Percentiles rank a stretch among this genome's conserved stretches.
These are phyloP conservation scores for Zelonia costaricensis DNA, from an alignment of 208 protist species.

Conservation along the genomic window DNA sequence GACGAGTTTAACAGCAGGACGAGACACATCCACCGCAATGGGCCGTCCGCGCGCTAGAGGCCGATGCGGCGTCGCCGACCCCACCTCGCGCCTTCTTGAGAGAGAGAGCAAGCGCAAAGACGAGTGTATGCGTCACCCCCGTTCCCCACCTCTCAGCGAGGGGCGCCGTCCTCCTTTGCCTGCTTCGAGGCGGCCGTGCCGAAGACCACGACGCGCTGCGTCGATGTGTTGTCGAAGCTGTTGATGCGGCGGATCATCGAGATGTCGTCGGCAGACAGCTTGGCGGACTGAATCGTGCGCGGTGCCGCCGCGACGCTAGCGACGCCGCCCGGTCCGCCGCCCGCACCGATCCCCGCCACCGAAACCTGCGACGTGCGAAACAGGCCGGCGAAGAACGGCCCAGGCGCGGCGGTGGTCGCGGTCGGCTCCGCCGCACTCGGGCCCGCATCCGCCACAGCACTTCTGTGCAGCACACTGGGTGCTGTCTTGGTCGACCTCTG, in stretches of 20 bases:
- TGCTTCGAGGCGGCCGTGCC: slow-evolving; percentile 28
- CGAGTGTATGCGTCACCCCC: too few species aligned
- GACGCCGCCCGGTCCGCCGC: background rate
- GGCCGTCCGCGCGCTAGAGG: too few species aligned
- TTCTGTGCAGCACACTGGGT: background rate
- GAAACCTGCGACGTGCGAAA: background rate
- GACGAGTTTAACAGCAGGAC: too few species aligned
- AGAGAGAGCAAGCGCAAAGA: too few species aligned
- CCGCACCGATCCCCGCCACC: background rate
- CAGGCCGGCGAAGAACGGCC: background rate
- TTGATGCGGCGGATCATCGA: slow-evolving; percentile 83
- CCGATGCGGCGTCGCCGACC: too few species aligned
- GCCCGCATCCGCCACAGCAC: background rate
- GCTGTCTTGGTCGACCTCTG: background rate
- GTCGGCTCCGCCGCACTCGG: background rate
- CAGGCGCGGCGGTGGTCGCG: background rate
- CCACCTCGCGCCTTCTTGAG: too few species aligned
- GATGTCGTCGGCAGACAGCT: slow-evolving; percentile 63
- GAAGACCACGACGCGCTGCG: slow-evolving; percentile 78
- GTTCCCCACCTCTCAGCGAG: too few species aligned
- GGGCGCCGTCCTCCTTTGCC: slow-evolving; percentile 4
- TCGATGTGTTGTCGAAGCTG: slow-evolving; percentile 80
- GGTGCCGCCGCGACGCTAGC: background rate
- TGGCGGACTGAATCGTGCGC: slow-evolving; percentile 34
- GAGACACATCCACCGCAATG: too few species aligned